Evolutionary conservation across 805 yeast genomes (phyloP).

Genomic region (Metschnikowia proteae): DNA sequence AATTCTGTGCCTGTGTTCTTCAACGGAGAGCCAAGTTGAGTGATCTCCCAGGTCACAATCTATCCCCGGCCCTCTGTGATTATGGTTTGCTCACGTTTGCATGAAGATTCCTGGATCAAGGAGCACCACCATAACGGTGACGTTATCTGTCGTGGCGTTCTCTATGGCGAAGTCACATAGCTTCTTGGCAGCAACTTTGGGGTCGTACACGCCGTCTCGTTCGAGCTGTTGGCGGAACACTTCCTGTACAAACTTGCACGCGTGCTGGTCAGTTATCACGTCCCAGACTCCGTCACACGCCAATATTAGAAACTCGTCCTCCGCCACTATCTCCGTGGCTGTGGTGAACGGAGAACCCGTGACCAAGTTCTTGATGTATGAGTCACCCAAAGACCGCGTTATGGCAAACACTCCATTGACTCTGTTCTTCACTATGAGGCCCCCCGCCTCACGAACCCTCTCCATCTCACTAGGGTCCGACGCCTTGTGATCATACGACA

Average conservation of each 20-base stretch:
- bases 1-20: no score
- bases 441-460: constrained; percentile 77
- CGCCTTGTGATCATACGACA: constrained; percentile 93
- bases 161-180: constrained; percentile 73
- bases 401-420: constrained; percentile 96
- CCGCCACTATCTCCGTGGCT: constrained; percentile 62
- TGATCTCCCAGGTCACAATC: no score
- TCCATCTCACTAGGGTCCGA: constrained; percentile 72
- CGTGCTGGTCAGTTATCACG: constrained; percentile 79
- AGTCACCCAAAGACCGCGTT: constrained; percentile 88
- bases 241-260: constrained; percentile 65
- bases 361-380: constrained; percentile 85
- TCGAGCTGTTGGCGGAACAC: constrained; percentile 34
- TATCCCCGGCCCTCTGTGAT: not conserved
- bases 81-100: not conserved
- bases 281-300: constrained; percentile 99
- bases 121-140: constrained; percentile 85
- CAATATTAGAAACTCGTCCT: constrained; percentile 76
- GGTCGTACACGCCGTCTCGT: constrained; percentile 30
- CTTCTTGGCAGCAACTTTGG: constrained; percentile 61
- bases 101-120: constrained; percentile 46
- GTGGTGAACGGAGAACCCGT: constrained; percentile 92
- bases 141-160: constrained; percentile 80
- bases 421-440: constrained; percentile 81
- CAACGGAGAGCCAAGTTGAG: no score